phyloP scores from a whole-genome alignment of 2,329 filamentous ascomycete species.

The Colletotrichum siamense region DNA sequence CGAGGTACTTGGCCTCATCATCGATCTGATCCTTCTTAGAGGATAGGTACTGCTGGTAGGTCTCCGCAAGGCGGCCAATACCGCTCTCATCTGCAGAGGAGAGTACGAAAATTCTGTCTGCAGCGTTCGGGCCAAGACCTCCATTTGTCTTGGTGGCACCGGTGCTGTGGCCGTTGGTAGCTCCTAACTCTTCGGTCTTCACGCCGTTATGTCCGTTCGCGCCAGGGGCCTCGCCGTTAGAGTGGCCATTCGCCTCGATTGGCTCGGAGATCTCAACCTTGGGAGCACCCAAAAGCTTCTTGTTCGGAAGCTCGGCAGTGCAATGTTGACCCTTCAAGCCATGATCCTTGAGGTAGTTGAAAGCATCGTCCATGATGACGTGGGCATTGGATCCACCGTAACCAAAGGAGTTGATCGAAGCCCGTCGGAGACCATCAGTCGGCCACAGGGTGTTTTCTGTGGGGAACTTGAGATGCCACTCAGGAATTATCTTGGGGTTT shows the following conservation, averaged over 20 bases:
- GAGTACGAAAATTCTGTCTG: background rate
- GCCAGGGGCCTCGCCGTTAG: background rate
- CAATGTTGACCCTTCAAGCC: background rate
- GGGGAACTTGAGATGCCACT: constrained; percentile 26
- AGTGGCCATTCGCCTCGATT: too few relatives aligned
- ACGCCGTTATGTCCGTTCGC: background rate
- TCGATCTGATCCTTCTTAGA: background rate
- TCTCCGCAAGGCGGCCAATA: background rate
- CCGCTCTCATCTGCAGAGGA: background rate
- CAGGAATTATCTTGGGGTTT: constrained; percentile 26
- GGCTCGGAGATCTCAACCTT: background rate
- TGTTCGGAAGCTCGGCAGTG: background rate
- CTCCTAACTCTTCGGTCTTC: background rate
- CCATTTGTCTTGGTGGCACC: background rate
- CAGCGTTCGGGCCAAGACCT: background rate
- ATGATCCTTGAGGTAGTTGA: background rate
- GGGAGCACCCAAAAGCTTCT: background rate
- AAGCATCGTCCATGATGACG: constrained; percentile 26
- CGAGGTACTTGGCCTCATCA: background rate
- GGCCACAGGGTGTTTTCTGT: background rate
- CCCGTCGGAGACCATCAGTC: background rate
- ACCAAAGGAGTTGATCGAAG: constrained; percentile 33
- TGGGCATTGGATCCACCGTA: constrained; percentile 33
- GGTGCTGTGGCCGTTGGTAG: background rate
- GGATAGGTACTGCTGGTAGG: background rate